Evolutionary conservation across 1,284 basidiomycete species (phyloP).

Genomic region (Trichosporon asahii): DNA sequence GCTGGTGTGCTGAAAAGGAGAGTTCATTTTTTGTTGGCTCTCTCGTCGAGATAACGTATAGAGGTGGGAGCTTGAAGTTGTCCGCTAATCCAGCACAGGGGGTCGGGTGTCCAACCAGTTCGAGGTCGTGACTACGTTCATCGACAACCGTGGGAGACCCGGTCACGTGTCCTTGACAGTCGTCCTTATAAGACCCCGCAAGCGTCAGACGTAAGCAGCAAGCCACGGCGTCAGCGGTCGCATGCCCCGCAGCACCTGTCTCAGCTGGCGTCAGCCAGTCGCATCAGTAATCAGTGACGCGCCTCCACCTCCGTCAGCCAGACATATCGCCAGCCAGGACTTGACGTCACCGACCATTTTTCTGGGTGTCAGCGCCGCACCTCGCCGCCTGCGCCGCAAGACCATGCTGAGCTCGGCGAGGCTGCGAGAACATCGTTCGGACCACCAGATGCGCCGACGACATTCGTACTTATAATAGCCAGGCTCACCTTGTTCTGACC

Average conservation of each 20-base stretch:
- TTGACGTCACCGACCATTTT: not conserved
- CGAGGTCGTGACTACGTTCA: too few relatives aligned
- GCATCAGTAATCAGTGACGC: too few relatives aligned
- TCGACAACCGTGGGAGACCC: not conserved
- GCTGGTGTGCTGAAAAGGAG: too few relatives aligned
- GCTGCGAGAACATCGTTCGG: not conserved
- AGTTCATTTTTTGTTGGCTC: not conserved
- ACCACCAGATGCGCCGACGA: not conserved
- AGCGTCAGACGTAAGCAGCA: too few relatives aligned
- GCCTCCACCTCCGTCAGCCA: not conserved
- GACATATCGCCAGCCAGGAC: not conserved
- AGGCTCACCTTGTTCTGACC: not conserved
- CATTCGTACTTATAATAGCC: not conserved
- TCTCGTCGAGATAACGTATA: not conserved
- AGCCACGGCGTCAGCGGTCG: too few relatives aligned
- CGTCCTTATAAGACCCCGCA: not conserved
- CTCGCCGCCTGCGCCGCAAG: not conserved
- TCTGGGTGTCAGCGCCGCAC: not conserved
- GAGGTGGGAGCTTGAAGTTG: not conserved
- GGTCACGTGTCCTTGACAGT: not conserved
- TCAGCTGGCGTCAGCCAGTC: not conserved
- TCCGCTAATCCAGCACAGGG: not conserved
- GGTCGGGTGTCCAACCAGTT: too few relatives aligned
- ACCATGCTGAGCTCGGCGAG: not conserved
- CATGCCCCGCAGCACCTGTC: not conserved